Base-by-base conservation (phyloP, 768 basidiomycete species). In the Cubamyces lactineus region DNA sequence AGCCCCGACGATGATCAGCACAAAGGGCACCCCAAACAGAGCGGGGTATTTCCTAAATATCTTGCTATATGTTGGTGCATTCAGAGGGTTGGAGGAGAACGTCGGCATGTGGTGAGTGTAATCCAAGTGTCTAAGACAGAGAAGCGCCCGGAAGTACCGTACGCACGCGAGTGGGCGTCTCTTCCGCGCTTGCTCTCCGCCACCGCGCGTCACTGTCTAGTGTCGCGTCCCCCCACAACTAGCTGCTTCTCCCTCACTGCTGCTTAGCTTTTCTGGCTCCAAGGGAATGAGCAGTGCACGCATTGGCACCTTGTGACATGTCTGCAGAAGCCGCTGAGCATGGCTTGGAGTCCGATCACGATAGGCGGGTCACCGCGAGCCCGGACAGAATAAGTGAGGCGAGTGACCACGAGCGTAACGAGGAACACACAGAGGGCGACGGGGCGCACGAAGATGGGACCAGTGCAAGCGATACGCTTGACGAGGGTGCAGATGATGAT, bases 21-120 rank as follows among this genome's bases (percentile, higher is more conserved):
- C 63, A 75, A 98, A 97, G 0, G 96, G 93, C 0, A 94, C 74
- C 12, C 96, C 96, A 66, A 98, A 97, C 19, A 90, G 71, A 5
- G 79, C 79, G 0, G 92, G 92, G 69, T 92, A 75, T 64, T 79
- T 85, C 57, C 82, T 79, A 19, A 91, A 72, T 9, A 76, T 69
- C 16, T 60, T 72, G 70, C 80, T 78, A 7, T 84, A 63, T 4
- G 76, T 72, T 0, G 79, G 72, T 2, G 73, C 62, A 7, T 79
- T 78, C 19, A 82, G 66, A 1, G 86, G 80, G 53, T 79, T 79
- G 2, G 81, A 81, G 8, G 74, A 70, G 67, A 89, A 87, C 5
- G 78, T 71, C 7, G 82, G 73, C 84, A 87, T 86, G 13, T 61
- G 42, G 47, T 23, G 21, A 41, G 45, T 3, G 7, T 24, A 17